Evolutionary conservation across 768 basidiomycete species (phyloP).

Genomic region (Lentinula detonsa): DNA sequence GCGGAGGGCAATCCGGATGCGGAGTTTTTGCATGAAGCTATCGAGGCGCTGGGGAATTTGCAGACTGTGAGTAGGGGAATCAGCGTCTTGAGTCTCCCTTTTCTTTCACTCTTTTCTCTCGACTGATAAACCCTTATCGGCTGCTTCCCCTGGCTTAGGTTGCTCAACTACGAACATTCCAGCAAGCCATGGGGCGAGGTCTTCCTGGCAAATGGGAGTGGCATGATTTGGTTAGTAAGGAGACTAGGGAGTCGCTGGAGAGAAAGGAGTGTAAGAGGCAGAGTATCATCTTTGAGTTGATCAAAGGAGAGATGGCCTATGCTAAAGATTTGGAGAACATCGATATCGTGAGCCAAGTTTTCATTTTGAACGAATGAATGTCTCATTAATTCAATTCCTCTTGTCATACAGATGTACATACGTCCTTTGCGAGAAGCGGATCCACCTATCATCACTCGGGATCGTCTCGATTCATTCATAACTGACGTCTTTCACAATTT

Average conservation of each 20-base stretch:
- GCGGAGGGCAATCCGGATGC: conserved; percentile 66
- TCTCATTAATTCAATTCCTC: too few relatives aligned
- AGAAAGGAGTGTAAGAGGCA: conserved; percentile 82
- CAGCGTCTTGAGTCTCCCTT: too few relatives aligned
- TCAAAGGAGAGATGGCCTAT: conserved; percentile 94
- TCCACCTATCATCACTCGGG: conserved; percentile 72
- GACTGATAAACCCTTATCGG: too few relatives aligned
- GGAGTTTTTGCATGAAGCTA: conserved; percentile 79
- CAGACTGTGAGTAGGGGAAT: conserved; percentile 25
- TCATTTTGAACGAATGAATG: too few relatives aligned
- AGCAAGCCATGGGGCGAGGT: conserved; percentile 82
- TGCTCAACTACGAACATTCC: conserved; percentile 85
- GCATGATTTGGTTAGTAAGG: conserved; percentile 78
- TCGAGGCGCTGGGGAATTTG: conserved; percentile 76
- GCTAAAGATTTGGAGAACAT: conserved; percentile 89
- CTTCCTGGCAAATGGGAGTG: conserved; percentile 81
- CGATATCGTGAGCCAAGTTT: conserved; percentile 22
- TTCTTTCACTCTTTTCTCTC: too few relatives aligned
- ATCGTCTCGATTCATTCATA: conserved; percentile 72
- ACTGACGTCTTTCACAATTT: conserved; percentile 89
- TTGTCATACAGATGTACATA: conserved; percentile 63
- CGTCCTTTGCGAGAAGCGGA: conserved; percentile 64
- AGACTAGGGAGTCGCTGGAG: conserved; percentile 50
- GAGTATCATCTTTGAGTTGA: conserved; percentile 90
- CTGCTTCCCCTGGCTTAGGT: too few relatives aligned